Evolutionary conservation across 1,284 basidiomycete genomes (phyloP), one percentile per base, ranked within the genome.

Genomic region (Cutaneotrichosporon spelunceum): DNA sequence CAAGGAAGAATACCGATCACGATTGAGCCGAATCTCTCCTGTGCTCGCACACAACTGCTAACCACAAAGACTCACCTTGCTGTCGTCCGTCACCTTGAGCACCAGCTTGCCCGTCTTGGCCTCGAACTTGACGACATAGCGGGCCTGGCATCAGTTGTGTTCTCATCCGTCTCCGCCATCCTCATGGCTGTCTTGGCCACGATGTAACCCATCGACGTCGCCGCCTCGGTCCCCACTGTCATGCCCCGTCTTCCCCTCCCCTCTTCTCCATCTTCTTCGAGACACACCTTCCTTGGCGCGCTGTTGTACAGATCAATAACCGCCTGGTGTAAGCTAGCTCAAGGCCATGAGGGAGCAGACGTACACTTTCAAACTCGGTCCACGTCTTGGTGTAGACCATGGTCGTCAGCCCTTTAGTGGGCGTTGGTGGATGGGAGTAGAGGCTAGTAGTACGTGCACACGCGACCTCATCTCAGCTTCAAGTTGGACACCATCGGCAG

Each of bases 61-160:
- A 23, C 3, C 45, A 13, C 23, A 4, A 26, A 1, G 4, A 83
- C 89, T 70, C 76, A 93, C 93, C 71, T 86, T 89, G 42, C 82
- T 84, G 78, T 94, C 85, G 79, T 95, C 90, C 1, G 93, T 95
- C 72, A 95, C 87, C 80, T 94, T 94, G 64, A 96, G 83, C 56
- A 94, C 89, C 21, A 95, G 84, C 72, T 90, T 87, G 14, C 89
- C 90, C 71, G 90, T 87, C 10, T 85, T 85, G 36, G 88, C 83
- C 70, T 84, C 86, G 87, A 91, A 95, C 82, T 93, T 93, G 72
- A 94, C 86, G 73, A 85, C 87, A 78, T 94, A 94, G 56, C 92
- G 84, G 33, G 89, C 84, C 92, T 95, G 70, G 13, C 6, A 53
- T 57, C 36, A 60, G 62, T 48, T 23, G 14, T 14, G 10, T 30